Evolutionary conservation across 352 stramenopile genomes (phyloP).

Genomic region (Pythium sukuiense): DNA sequence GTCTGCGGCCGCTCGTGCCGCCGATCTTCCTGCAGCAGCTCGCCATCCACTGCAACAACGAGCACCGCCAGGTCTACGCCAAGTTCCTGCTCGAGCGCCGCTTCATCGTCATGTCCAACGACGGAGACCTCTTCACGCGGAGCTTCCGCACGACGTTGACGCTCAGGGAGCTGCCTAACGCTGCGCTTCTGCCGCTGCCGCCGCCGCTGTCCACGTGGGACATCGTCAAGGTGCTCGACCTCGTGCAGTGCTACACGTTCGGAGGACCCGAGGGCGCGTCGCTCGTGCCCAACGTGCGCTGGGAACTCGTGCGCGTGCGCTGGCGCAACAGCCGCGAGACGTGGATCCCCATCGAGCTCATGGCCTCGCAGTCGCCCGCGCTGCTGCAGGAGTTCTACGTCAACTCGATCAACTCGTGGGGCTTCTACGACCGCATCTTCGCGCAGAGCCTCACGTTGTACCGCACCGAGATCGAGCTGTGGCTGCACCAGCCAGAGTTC

Average conservation of each 20-base stretch:
- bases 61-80: constrained; percentile 45
- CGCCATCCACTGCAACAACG: constrained; percentile 51
- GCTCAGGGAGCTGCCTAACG: constrained; percentile 39
- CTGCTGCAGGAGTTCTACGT: constrained; percentile 78
- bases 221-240: constrained; percentile 68
- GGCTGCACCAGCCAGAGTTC: constrained; percentile 70
- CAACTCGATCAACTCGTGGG: constrained; percentile 78
- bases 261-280: background rate
- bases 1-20: constrained; percentile 50
- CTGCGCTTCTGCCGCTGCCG: constrained; percentile 56
- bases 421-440: constrained; percentile 46
- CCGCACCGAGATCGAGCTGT: constrained; percentile 71
- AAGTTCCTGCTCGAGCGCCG: constrained; percentile 60
- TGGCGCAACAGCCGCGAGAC: constrained; percentile 68
- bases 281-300: constrained; percentile 38
- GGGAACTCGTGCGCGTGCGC: constrained; percentile 69
- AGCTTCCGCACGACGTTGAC: constrained; percentile 34
- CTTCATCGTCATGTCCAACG: constrained; percentile 76
- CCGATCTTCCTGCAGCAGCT: constrained; percentile 46
- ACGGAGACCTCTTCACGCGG: constrained; percentile 68
- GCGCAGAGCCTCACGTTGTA: constrained; percentile 36
- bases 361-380: constrained; percentile 34
- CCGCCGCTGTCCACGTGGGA: constrained; percentile 43
- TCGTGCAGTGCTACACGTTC: constrained; percentile 56
- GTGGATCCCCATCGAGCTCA: constrained; percentile 65